Base-by-base conservation (phyloP, 805 yeast species). In the Yamadazyma scolyti region DNA sequence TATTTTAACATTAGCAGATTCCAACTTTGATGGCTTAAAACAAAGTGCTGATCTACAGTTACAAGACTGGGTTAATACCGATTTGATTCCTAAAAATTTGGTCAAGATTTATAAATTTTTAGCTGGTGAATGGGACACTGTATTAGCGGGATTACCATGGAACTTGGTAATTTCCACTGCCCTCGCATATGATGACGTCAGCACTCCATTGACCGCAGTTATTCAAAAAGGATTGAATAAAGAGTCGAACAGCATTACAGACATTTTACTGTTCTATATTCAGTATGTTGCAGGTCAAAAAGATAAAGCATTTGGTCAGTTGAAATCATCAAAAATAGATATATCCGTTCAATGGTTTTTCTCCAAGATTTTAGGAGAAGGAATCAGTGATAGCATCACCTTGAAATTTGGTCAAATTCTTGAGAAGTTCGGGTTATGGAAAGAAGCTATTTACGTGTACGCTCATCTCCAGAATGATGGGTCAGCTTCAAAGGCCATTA, bases 1-100 rank as follows among this genome's bases (percentile, higher is more conserved):
- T 0, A 47, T 86, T 16, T 54, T 90, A 9, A 71, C 96, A 0
- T 58, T 83, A 25, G 52, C 82, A 6, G 95, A 85, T 20, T 79
- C 93, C 0, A 80, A 82, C 43, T 83, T 80, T 42, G 68, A 68
- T 1, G 65, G 68, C 1, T 79, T 82, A 3, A 65, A 66, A 29
- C 47, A 46, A 1, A 62, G 76, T 31, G 89, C 96, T 0, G 41
- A 49, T 5, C 53, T 54, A 20, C 96, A 88, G 55, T 54, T 90
- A 15, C 56, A 61, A 2, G 74, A 71, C 22, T 89, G 97, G 97
- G 60, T 64, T 3, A 57, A 59, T 5, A 33, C 40, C 16, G 32
- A 30, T 11, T 16, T 33, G 3, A 33, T 44, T 27, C 88, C 94
- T 1, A 34, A 31, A 1, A 58, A 71, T 3, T 54, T 85, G 13